Evolutionary conservation across 306 rosid species (phyloP), one percentile per base, ranked within the genome.

Genomic region (Sechiopsis laciniata): DNA sequence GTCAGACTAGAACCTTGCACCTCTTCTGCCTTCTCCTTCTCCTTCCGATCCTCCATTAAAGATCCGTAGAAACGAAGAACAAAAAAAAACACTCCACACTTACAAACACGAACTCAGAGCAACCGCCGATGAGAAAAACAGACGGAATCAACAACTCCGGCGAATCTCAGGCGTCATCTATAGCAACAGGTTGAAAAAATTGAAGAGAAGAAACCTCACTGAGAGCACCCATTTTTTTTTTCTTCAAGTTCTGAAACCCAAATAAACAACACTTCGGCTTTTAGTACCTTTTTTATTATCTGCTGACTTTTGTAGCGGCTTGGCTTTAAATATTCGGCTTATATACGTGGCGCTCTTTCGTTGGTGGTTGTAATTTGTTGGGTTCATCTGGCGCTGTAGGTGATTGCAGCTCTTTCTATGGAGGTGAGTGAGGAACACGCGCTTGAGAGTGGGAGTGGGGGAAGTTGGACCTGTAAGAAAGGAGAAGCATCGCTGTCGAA

Each of bases 1-100:
- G 98, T 94, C 90, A 86, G 85, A 80, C 89, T 94, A 17, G 97
- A 90, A 0, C 97, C 97, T 13, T 84, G 72, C 66, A 85, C 95
- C 87, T 92, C 96, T 78, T 79, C 89, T 24, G 65, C 79, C 73
- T 75, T 82, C 83, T 79, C 92, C 56, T 82, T 91, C 77, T 82
- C 96, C 79, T 69, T 76, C 63, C 80, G 88, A 87, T 87, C 92
- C 91, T 94, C 97, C 99, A 91, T 90, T 74, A 20, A 57, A 61
- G 72, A 50, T 50, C 78, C 56, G 45, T 37, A 40, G 51, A 40
- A 40, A 6, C 16, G 46, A 40, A 40, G 46, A 62, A 24, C 4
- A 37, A 37, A 5, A 52, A 48, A 63, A 63, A 64, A 52, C 46
- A 20, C 71, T 65, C 82, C 51, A 82, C 57, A 59, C 70, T 53